Evolutionary conservation across 2,329 filamentous ascomycete species (phyloP).

Genomic region (Chrysoporthe puriensis): DNA sequence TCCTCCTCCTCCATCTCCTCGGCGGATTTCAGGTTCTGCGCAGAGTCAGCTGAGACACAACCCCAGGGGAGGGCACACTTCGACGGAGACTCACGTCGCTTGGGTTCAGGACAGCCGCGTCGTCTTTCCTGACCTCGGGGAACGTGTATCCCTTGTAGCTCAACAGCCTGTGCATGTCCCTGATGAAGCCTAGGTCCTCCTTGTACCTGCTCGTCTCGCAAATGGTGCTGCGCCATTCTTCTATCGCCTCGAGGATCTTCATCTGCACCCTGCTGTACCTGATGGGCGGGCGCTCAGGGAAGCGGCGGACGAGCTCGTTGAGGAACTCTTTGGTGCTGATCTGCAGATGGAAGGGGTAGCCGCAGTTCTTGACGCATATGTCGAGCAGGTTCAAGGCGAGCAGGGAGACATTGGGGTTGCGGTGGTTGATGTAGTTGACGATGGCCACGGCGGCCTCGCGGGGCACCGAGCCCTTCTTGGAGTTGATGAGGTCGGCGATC

Average conservation of each 20-base stretch:
- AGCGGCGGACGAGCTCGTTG: conserved; percentile 94
- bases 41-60: background rate
- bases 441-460: conserved; percentile 93
- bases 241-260: conserved; percentile 92
- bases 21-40: conserved; percentile 87
- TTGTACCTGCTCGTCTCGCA: conserved; percentile 98
- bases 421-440: conserved; percentile 92
- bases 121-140: conserved; percentile 87
- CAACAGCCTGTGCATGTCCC: conserved; percentile 95
- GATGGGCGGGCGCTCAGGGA: conserved; percentile 89
- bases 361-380: conserved; percentile 99
- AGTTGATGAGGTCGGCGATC: conserved; percentile 94
- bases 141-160: conserved; percentile 98
- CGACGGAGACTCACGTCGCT: conserved; percentile 74
- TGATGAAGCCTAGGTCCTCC: conserved; percentile 92
- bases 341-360: conserved; percentile 97
- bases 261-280: conserved; percentile 85
- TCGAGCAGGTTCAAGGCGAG: conserved; percentile 91
- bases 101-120: conserved; percentile 94
- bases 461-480: conserved; percentile 93
- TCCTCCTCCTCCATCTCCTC: conserved; percentile 99
- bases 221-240: conserved; percentile 98
- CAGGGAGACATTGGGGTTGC: conserved; percentile 92
- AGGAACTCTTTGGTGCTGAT: conserved; percentile 99
- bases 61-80: background rate